These are phyloP conservation scores for Ophiostoma piceae DNA, from an alignment of 2,329 filamentous ascomycete genomes.

Conservation along the genomic window DNA sequence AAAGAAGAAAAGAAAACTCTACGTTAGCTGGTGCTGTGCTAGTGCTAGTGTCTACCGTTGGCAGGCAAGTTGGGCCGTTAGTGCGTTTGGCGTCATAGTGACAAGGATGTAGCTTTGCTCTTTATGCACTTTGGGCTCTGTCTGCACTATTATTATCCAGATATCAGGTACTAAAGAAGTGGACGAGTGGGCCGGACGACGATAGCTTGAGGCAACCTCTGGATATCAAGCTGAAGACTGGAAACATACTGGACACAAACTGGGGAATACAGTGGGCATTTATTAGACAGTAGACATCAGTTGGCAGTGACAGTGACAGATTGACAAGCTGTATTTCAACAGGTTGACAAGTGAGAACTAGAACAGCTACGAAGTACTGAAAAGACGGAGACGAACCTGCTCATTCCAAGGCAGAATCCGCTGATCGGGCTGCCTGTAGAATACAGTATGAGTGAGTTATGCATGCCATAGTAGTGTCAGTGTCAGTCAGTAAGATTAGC, in stretches of 20 bases:
- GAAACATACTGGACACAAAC: neutral
- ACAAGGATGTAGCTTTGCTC: neutral
- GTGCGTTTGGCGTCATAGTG: neutral
- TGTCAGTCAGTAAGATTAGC: neutral
- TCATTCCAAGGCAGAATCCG: conserved; percentile 4
- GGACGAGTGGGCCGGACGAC: neutral
- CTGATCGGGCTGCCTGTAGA: neutral
- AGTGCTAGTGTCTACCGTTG: neutral
- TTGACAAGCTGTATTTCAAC: neutral
- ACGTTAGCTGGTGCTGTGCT: neutral
- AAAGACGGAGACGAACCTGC: neutral
- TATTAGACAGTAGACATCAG: neutral
- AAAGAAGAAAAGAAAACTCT: neutral
- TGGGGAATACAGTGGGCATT: neutral
- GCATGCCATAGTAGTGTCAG: neutral
- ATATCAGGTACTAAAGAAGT: neutral
- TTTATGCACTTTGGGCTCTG: no score
- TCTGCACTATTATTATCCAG: no score
- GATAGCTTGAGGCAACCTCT: no score
- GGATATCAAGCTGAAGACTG: neutral
- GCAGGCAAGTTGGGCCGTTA: neutral
- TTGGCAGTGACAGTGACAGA: neutral
- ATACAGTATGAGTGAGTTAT: neutral
- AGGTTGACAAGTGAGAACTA: neutral
- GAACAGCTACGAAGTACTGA: neutral